A percentile compares a stretch with the other conserved stretches of the same genome.
phyloP scores from a whole-genome alignment of 768 basidiomycete genomes.

The Psilocybe cyanescens region DNA sequence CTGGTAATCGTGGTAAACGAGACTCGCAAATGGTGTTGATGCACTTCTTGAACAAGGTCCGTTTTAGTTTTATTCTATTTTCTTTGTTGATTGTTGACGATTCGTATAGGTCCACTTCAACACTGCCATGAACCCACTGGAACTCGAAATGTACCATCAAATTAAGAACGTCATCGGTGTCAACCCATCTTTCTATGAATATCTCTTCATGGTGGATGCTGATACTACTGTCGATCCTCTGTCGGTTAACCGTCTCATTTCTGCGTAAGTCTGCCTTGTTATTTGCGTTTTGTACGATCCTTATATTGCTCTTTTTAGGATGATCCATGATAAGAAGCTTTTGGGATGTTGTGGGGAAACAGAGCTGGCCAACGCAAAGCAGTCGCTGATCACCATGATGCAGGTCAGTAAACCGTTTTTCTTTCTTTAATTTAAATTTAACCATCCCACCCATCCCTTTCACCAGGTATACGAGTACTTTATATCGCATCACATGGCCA shows the following conservation, averaged over 20 bases:
- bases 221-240: constrained; percentile 92
- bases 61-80: constrained; percentile 15
- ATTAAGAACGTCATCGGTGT: constrained; percentile 99
- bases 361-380: constrained; percentile 88
- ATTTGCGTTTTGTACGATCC: not conserved
- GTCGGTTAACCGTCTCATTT: constrained; percentile 89
- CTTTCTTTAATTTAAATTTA: not conserved
- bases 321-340: constrained; percentile 96
- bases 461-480: constrained; percentile 95
- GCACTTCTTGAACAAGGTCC: constrained; percentile 96
- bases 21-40: constrained; percentile 96
- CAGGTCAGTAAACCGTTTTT: constrained; percentile 53
- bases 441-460: constrained; percentile 2
- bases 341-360: constrained; percentile 98
- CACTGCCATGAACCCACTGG: constrained; percentile 93
- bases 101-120: constrained; percentile 87
- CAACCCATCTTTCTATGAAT: constrained; percentile 98
- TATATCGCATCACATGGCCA: constrained; percentile 98
- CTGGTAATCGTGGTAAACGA: constrained; percentile 98
- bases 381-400: constrained; percentile 97
- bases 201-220: constrained; percentile 90
- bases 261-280: constrained; percentile 66
- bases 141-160: constrained; percentile 98
- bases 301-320: constrained; percentile 47
- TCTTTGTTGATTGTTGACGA: not conserved